A percentile compares a stretch with the other conserved stretches of the same genome.
Evolutionary conservation across 176 grass and related monocot genomes (phyloP).

Genomic region (Eragrostis nindensis): DNA sequence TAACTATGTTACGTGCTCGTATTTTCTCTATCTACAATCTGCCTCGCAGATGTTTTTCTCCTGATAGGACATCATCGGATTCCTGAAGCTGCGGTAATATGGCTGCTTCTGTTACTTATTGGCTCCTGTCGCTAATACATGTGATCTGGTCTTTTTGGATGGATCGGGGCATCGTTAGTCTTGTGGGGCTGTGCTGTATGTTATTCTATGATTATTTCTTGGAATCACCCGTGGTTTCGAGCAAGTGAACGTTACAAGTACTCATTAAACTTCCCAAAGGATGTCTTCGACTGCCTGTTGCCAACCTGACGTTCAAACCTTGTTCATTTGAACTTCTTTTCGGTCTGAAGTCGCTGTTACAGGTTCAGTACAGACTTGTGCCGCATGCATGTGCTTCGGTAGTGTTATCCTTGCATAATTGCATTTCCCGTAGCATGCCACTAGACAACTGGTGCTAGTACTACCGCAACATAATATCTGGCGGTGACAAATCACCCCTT

Average conservation of each 20-base stretch:
- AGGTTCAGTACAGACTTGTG: background rate
- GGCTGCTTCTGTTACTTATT: background rate
- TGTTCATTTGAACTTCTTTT: background rate
- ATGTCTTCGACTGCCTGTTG: background rate
- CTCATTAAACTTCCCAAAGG: background rate
- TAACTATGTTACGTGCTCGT: no score
- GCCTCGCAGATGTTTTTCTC: background rate
- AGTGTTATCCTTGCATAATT: no score
- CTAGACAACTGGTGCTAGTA: background rate
- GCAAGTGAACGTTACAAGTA: slow-evolving; percentile 2
- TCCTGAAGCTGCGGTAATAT: slow-evolving; percentile 27
- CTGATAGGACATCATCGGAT: slow-evolving; percentile 44
- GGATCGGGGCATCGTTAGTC: slow-evolving; percentile 31
- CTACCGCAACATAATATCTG: background rate
- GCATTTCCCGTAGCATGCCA: background rate
- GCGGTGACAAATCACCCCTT: background rate
- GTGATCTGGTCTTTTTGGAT: slow-evolving; percentile 30
- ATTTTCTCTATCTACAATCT: background rate
- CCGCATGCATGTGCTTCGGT: no score
- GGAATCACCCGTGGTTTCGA: slow-evolving; percentile 12
- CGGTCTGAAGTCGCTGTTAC: background rate
- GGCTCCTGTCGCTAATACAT: slow-evolving; percentile 15
- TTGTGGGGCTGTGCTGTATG: slow-evolving; percentile 26
- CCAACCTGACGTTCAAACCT: background rate
- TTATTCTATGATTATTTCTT: slow-evolving; percentile 2